Percentiles rank a stretch among this genome's conserved stretches.
phyloP scores from a whole-genome alignment of 176 grass and related monocot genomes.

The Ensete glaucum region DNA sequence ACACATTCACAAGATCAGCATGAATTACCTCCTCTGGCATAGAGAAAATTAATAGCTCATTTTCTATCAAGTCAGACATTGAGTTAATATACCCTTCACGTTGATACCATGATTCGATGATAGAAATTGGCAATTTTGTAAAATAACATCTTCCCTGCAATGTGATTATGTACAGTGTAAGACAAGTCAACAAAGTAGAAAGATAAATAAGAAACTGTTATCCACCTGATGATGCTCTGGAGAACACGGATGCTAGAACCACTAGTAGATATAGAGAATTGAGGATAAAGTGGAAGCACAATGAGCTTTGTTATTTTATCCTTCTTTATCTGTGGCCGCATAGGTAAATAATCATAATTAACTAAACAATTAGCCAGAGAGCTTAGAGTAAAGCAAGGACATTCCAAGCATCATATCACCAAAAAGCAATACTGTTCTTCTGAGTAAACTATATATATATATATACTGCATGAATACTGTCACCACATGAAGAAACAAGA shows the following conservation, averaged over 20 bases:
- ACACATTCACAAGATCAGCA: background rate
- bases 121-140: conserved; percentile 71
- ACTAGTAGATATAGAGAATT: conserved; percentile 97
- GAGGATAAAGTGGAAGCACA: conserved; percentile 92
- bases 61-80: conserved; percentile 86
- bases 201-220: conserved; percentile 8
- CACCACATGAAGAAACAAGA: background rate
- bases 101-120: conserved; percentile 93
- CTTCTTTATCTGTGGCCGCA: conserved; percentile 66
- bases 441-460: background rate
- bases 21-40: conserved; percentile 62
- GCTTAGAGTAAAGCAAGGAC: background rate
- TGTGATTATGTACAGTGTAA: background rate
- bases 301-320: conserved; percentile 89
- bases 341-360: background rate
- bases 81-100: conserved; percentile 90
- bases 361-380: background rate
- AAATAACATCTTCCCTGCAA: conserved; percentile 89
- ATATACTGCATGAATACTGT: too few species aligned
- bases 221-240: conserved; percentile 65
- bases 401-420: background rate
- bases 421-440: background rate
- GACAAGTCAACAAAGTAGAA: background rate
- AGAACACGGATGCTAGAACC: conserved; percentile 90
- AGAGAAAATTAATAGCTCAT: conserved; percentile 48